Evolutionary conservation across 2,329 filamentous ascomycete species (phyloP).

Genomic region (Trichoderma sp.): DNA sequence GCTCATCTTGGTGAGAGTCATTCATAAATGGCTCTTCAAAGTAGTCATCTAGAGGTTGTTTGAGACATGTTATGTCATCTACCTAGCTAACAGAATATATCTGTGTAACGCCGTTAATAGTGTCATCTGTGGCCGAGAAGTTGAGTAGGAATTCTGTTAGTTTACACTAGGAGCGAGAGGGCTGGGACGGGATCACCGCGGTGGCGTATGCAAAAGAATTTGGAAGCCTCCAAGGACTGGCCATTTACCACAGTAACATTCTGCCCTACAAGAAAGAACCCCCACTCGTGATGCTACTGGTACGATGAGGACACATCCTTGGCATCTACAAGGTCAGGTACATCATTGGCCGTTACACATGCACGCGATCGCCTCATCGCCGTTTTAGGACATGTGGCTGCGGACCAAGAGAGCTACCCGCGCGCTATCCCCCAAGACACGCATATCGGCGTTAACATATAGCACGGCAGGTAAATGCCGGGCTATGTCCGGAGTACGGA

Average conservation of each 20-base stretch:
- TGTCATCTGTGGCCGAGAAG: not conserved
- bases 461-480: not conserved
- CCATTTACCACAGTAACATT: not conserved
- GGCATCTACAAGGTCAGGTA: not conserved
- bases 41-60: not conserved
- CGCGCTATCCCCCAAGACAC: not conserved
- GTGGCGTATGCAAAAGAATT: not conserved
- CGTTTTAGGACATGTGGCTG: not conserved
- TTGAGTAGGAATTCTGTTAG: not conserved
- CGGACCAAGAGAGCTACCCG: not conserved
- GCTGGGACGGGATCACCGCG: not conserved
- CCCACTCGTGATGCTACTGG: not conserved
- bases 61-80: not conserved
- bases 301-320: not conserved
- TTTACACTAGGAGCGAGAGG: not conserved
- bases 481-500: not conserved
- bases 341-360: not conserved
- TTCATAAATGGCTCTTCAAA: not conserved
- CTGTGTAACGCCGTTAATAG: not conserved
- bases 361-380: not conserved
- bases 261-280: not conserved
- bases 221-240: not conserved
- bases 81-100: not conserved
- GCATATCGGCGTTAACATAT: not conserved
- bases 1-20: not conserved